These are phyloP conservation scores for Kurtzmaniella quercitrusa DNA, from an alignment of 1,139 yeast species.

Conservation along the genomic window DNA sequence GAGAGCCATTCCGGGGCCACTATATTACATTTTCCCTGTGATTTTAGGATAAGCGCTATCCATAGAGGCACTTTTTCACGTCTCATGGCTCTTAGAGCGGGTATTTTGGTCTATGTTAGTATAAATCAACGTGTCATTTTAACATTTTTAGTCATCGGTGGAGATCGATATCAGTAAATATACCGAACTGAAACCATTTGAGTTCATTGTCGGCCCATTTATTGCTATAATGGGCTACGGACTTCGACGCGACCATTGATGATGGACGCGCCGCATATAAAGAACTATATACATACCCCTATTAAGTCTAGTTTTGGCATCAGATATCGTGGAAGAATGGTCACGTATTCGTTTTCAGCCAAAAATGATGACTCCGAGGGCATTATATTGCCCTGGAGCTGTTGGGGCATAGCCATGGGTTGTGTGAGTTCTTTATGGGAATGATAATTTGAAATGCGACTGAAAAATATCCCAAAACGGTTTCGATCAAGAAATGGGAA, in stretches of 20 bases:
- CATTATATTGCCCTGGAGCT: conserved; percentile 53
- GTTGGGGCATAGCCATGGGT: conserved; percentile 62
- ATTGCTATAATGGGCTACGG: no score
- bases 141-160: no score
- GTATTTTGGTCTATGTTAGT: conserved; percentile 37
- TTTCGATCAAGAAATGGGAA: no score
- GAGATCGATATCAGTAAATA: no score
- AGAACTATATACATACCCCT: conserved; percentile 40
- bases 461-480: background rate
- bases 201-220: no score
- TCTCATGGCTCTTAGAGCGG: conserved; percentile 62
- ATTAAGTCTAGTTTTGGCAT: conserved; percentile 61
- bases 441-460: no score
- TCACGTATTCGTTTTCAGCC: conserved; percentile 74
- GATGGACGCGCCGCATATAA: background rate
- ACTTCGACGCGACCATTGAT: background rate
- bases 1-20: conserved; percentile 89
- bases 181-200: no score
- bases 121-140: no score
- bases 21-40: conserved; percentile 81
- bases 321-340: conserved; percentile 72
- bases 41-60: conserved; percentile 79
- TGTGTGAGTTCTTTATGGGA: background rate
- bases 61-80: conserved; percentile 76
- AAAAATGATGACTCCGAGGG: conserved; percentile 80